phyloP scores from a whole-genome alignment of 306 rosid species.

The Mucuna pruriens region DNA sequence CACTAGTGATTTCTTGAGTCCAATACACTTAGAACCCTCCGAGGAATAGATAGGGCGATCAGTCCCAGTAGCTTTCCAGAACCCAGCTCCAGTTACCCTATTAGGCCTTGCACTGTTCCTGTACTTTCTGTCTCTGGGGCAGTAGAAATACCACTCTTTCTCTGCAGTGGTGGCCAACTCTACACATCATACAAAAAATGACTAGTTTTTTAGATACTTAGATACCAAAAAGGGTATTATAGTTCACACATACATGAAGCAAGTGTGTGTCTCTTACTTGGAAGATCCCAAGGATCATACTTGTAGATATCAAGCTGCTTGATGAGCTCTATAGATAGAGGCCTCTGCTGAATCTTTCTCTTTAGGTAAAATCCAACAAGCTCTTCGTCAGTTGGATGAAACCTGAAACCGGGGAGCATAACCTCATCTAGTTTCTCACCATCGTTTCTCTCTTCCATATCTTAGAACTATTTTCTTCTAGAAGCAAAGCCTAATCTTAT shows the following conservation, averaged over 20 bases:
- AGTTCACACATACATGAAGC: neutral
- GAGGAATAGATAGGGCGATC: slow-evolving; percentile 87
- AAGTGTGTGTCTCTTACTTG: slow-evolving; percentile 58
- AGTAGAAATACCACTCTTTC: slow-evolving; percentile 94
- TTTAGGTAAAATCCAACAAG: slow-evolving; percentile 91
- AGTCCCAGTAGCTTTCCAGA: slow-evolving; percentile 98
- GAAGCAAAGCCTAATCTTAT: neutral
- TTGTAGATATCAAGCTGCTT: slow-evolving; percentile 94
- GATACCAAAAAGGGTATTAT: neutral
- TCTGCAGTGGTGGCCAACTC: slow-evolving; percentile 83
- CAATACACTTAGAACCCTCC: slow-evolving; percentile 82
- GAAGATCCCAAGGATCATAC: slow-evolving; percentile 99
- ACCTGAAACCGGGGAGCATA: slow-evolving; percentile 91
- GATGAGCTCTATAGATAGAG: slow-evolving; percentile 89
- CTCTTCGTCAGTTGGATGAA: slow-evolving; percentile 98
- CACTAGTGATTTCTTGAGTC: slow-evolving; percentile 88
- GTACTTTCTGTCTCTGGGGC: slow-evolving; percentile 93
- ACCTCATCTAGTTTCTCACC: slow-evolving; percentile 74
- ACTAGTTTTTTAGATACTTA: neutral
- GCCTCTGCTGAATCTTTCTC: slow-evolving; percentile 78
- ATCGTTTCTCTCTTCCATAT: slow-evolving; percentile 48
- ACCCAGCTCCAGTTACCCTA: slow-evolving; percentile 91
- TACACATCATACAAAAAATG: slow-evolving; percentile 27
- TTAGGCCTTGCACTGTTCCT: slow-evolving; percentile 96
- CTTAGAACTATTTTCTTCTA: slow-evolving; percentile 22